Percentiles rank a stretch among this genome's conserved stretches.
Evolutionary conservation across 2,329 filamentous ascomycete species (phyloP).

Genomic region (Xylariales sp.): DNA sequence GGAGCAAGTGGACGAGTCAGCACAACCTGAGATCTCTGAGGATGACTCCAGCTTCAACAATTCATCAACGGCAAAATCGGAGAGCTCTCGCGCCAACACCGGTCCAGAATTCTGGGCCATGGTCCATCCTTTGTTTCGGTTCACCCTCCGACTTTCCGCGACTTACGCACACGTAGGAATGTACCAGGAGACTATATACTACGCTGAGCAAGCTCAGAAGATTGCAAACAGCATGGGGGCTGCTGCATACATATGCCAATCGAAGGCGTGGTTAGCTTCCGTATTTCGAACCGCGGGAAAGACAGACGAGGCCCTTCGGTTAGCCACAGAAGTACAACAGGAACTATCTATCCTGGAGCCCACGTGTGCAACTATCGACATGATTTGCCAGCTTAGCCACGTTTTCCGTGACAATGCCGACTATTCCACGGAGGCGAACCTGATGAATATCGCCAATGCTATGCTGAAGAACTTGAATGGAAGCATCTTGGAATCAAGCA

Average conservation of each 20-base stretch:
- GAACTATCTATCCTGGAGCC: constrained; percentile 43
- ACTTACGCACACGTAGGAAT: constrained; percentile 82
- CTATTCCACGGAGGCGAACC: constrained; percentile 34
- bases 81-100: constrained; percentile 23
- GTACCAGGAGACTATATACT: constrained; percentile 83
- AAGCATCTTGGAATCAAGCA: constrained; percentile 9
- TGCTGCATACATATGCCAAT: constrained; percentile 51
- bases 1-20: constrained; percentile 16
- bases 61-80: constrained; percentile 19
- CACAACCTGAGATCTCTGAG: constrained; percentile 18
- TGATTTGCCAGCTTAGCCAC: constrained; percentile 53
- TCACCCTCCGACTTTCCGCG: constrained; percentile 68
- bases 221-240: constrained; percentile 67
- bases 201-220: constrained; percentile 77
- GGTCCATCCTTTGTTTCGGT: constrained; percentile 67
- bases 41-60: constrained; percentile 21
- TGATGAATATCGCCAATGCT: constrained; percentile 45
- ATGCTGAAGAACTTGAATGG: constrained; percentile 33
- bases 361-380: constrained; percentile 36
- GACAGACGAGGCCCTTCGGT: constrained; percentile 51
- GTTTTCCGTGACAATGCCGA: constrained; percentile 49
- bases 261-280: constrained; percentile 49
- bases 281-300: constrained; percentile 56
- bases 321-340: constrained; percentile 49
- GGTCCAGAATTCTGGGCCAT: constrained; percentile 77